Conservation (phyloP, 768 basidiomycete genomes). For the Rhodosporidiobolus odoratus region DNA sequence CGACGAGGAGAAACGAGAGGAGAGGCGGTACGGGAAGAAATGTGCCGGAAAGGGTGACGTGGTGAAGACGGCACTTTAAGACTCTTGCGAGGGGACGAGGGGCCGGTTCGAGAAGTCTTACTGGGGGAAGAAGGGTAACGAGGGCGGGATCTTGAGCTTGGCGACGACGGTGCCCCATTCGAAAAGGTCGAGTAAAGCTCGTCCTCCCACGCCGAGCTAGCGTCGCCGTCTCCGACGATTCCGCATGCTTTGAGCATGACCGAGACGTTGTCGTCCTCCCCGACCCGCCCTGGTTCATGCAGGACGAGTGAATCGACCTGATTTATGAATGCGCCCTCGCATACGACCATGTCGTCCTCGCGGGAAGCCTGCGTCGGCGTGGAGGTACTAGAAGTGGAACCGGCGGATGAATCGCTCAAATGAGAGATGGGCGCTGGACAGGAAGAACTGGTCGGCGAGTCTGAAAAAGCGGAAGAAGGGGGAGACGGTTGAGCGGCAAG, state of each 20-base stretch:
- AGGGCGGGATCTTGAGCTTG: background rate
- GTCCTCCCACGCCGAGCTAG: constrained; percentile 15
- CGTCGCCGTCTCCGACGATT: background rate
- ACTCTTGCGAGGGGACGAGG: background rate
- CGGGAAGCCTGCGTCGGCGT: background rate
- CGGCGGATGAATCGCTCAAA: background rate
- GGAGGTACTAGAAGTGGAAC: background rate
- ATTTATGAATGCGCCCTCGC: background rate
- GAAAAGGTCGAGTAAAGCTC: constrained; percentile 12
- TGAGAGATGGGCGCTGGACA: too few species aligned
- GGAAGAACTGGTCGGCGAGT: background rate
- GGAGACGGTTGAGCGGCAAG: background rate
- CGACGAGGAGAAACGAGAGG: background rate
- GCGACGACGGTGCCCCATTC: background rate
- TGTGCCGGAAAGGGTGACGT: background rate
- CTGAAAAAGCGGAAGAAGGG: background rate
- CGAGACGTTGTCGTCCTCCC: background rate
- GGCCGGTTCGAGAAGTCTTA: background rate
- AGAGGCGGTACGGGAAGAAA: background rate
- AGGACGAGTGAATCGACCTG: background rate
- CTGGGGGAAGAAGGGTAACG: background rate
- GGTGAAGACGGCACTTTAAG: background rate
- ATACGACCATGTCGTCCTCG: background rate
- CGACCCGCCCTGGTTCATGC: background rate
- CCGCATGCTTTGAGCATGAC: background rate